A percentile compares a stretch with the other conserved stretches of the same genome.
Conservation (phyloP, 2,329 filamentous ascomycete genomes). For the Fusarium nanum region DNA sequence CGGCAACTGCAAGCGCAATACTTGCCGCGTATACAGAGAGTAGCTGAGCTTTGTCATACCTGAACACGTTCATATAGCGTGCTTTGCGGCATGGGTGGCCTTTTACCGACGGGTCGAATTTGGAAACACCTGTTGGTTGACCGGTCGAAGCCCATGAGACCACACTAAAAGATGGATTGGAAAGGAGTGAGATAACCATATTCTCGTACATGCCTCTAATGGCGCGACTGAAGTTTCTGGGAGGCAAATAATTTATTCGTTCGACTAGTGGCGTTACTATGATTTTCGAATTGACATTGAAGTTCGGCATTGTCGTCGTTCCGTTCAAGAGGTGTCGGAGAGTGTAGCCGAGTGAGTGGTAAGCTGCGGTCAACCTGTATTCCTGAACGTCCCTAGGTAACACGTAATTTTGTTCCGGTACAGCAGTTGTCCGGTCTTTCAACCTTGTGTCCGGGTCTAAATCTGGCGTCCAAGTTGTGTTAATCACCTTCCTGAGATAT, state of each 20-base stretch:
- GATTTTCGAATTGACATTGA: not conserved
- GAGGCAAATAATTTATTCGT: not conserved
- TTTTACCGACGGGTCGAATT: not conserved
- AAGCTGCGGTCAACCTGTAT: not conserved
- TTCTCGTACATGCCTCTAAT: not conserved
- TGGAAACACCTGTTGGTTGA: fast-evolving
- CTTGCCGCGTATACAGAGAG: not conserved
- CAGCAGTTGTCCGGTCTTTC: constrained; percentile 9
- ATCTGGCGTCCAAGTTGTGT: not conserved
- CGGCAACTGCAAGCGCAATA: not conserved
- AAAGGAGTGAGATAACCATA: not conserved
- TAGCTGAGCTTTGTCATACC: not conserved
- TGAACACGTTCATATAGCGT: not conserved
- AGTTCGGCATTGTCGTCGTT: fast-evolving
- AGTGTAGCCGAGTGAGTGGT: not conserved
- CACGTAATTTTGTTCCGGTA: not conserved
- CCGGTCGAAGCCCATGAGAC: constrained; percentile 3
- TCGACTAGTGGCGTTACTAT: constrained; percentile 20
- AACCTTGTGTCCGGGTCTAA: constrained; percentile 5
- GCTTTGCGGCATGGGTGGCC: not conserved
- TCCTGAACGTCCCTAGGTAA: fast-evolving
- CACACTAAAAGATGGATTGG: fast-evolving
- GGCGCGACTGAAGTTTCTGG: not conserved
- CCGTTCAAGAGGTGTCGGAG: not conserved
- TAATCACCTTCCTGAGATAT: not conserved